Evolutionary conservation across 2,329 filamentous ascomycete genomes (phyloP).

Genomic region (Ceratocystis diversiconidia): DNA sequence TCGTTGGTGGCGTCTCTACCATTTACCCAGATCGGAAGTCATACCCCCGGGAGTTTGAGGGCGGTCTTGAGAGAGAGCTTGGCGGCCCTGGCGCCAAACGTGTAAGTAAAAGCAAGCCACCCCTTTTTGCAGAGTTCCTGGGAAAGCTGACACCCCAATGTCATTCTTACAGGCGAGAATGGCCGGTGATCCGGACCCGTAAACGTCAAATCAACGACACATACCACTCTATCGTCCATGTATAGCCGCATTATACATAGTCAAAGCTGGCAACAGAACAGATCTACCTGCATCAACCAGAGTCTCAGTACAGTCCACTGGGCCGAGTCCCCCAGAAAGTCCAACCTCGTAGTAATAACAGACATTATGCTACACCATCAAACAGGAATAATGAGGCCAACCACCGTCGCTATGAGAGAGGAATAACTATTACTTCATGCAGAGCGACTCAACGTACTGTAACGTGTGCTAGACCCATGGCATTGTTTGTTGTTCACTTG

Average conservation of each 20-base stretch:
- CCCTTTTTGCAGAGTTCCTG: not conserved
- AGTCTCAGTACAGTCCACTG: constrained; percentile 7
- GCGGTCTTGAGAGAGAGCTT: constrained; percentile 59
- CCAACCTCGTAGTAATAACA: constrained; percentile 4
- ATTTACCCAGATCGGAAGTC: constrained; percentile 60
- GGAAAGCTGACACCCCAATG: constrained; percentile 18
- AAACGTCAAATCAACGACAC: constrained; percentile 17
- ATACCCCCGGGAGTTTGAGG: constrained; percentile 56
- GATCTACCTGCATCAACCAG: constrained; percentile 5
- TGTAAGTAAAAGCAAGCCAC: constrained; percentile 35
- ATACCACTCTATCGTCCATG: not conserved
- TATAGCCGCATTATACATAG: not conserved
- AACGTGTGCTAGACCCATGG: not conserved
- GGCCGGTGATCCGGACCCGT: constrained; percentile 41
- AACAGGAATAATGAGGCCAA: too few relatives aligned
- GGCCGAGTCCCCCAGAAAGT: not conserved
- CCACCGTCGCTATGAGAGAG: too few relatives aligned
- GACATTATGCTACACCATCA: not conserved
- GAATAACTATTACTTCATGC: not conserved
- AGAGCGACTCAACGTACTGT: not conserved
- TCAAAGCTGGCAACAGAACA: constrained; percentile 1
- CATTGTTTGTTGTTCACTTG: not conserved
- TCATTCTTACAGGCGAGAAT: constrained; percentile 34
- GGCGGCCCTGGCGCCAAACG: constrained; percentile 53
- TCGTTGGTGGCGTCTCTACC: constrained; percentile 53